These are phyloP conservation scores for Termitomyces sp. DNA, from an alignment of 768 basidiomycete genomes.

Conservation along the genomic window DNA sequence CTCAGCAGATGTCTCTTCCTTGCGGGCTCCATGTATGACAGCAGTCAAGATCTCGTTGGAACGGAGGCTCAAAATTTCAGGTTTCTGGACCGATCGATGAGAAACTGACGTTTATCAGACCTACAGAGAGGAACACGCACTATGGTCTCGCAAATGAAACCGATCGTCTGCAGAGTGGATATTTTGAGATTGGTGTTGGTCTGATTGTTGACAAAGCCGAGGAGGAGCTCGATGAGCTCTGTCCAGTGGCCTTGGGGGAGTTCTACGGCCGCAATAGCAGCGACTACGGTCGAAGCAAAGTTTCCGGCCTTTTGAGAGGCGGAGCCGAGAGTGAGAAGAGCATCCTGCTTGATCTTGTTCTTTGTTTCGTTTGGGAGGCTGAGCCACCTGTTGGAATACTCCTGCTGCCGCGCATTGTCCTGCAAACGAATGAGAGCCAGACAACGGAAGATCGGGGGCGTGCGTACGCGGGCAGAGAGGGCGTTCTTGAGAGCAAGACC, in stretches of 20 bases:
- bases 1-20: slow-evolving; percentile 86
- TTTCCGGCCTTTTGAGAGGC: slow-evolving; percentile 65
- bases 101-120: background rate
- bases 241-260: slow-evolving; percentile 86
- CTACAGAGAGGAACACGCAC: slow-evolving; percentile 43
- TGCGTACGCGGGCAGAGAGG: slow-evolving; percentile 77
- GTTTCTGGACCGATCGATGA: slow-evolving; percentile 57
- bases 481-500: slow-evolving; percentile 97
- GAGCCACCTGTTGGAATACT: slow-evolving; percentile 79
- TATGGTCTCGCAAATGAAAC: slow-evolving; percentile 95
- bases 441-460: slow-evolving; percentile 6
- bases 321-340: slow-evolving; percentile 79
- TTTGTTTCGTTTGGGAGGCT: slow-evolving; percentile 62
- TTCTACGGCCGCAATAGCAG: slow-evolving; percentile 92
- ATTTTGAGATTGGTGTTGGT: slow-evolving; percentile 72
- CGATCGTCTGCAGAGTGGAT: slow-evolving; percentile 90
- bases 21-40: slow-evolving; percentile 95
- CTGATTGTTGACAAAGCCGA: slow-evolving; percentile 80
- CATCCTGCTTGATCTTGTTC: slow-evolving; percentile 81
- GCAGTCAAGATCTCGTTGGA: slow-evolving; percentile 98
- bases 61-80: slow-evolving; percentile 80
- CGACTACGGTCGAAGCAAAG: slow-evolving; percentile 89
- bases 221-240: slow-evolving; percentile 81
- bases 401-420: slow-evolving; percentile 71
- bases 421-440: slow-evolving; percentile 26